Evolutionary conservation across 306 rosid species (phyloP), one percentile per base, ranked within the genome.

Genomic region (Fragaria vesca): DNA sequence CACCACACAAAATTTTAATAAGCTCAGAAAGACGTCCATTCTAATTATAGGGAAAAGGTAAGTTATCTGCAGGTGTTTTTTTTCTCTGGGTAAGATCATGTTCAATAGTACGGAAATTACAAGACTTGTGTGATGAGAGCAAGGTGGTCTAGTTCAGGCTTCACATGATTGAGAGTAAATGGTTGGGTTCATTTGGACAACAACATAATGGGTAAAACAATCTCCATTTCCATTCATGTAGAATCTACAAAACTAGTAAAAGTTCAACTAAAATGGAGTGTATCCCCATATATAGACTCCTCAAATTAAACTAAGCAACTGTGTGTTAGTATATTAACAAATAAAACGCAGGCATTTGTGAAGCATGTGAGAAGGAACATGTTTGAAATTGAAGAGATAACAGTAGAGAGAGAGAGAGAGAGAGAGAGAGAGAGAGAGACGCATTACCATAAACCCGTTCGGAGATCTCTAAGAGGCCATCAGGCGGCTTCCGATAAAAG

Each of bases 401-500:
- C 68, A 72, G 72, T 21, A 73, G 47, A 30, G 66, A 24, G 26
- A 24, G 26, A 71, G 80, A 76, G 28, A n/a, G 69, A 71, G 80
- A 76, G 28, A n/a, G 69, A 80, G 26, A 71, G 80, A 76, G 28
- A n/a, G 69, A 82, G 82, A 77, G 6, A 63, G 67, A 80, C 68
- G 67, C 96, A 45, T 11, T 89, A 96, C 99, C 98, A 86, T 91
- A 96, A 86, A 96, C 97, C 86, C 93, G 88, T 79, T 90, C 99
- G 82, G 92, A 86, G 83, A 96, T 96, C 89, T 96, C 99, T 50
- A 93, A 71, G 68, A 93, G 96, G 83, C 99, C 99, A 30, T 96
- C 98, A 26, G 99, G 99, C 10, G 99, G 99, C 85, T 96, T 96
- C 88, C 92, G 88, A 72, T 87, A 93, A 66, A 96, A 96, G 91